Evolutionary conservation across 148 eudicot species (phyloP).

Genomic region (Polygonum maritimum): DNA sequence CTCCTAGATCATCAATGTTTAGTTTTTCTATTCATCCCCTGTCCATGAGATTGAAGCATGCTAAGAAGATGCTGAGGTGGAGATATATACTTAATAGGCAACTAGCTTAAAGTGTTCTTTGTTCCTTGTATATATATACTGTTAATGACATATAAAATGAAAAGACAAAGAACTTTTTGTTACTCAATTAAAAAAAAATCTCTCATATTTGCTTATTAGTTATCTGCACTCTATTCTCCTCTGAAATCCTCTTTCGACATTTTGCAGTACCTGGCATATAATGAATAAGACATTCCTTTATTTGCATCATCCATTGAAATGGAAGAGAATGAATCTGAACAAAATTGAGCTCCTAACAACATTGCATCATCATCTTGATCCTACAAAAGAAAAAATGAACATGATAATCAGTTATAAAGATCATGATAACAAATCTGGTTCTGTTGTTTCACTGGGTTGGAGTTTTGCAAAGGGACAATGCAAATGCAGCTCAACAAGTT

Average conservation of each 20-base stretch:
- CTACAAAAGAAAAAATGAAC: constrained; percentile 25
- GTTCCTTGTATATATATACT: background rate
- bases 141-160: background rate
- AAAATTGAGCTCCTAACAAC: constrained; percentile 88
- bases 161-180: background rate
- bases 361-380: constrained; percentile 96
- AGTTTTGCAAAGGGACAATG: background rate
- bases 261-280: constrained; percentile 63
- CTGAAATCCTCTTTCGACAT: background rate
- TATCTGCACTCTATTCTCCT: background rate
- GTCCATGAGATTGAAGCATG: background rate
- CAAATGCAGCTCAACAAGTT: background rate
- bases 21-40: background rate
- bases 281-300: constrained; percentile 53
- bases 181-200: background rate
- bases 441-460: background rate
- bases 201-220: background rate
- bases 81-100: background rate
- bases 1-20: background rate
- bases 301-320: constrained; percentile 51
- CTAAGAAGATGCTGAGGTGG: background rate
- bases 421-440: background rate
- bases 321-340: constrained; percentile 81
- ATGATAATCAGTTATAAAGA: background rate
- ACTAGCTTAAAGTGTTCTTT: background rate